These are phyloP conservation scores for Rhizopus delemar DNA, from an alignment of 371 early-diverging fungal genomes.

Conservation along the genomic window DNA sequence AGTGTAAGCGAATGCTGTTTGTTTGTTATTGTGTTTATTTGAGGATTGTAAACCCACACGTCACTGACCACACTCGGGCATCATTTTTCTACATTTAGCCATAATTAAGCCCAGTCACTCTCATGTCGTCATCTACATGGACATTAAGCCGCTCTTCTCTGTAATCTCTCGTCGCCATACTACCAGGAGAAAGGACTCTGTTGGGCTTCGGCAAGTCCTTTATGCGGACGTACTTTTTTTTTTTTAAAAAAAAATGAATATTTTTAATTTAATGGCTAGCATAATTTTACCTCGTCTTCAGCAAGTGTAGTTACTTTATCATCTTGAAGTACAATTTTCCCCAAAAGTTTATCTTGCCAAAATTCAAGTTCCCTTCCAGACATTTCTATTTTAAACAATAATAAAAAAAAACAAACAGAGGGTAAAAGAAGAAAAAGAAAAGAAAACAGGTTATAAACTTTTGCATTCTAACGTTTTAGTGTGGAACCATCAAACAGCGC, in stretches of 20 bases:
- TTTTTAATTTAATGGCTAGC: neutral
- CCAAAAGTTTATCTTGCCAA: conserved; percentile 42
- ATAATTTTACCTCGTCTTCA: conserved; percentile 28
- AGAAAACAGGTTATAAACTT: neutral
- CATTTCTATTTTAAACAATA: neutral
- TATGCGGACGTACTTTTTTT: conserved; percentile 26
- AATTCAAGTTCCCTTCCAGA: conserved; percentile 12
- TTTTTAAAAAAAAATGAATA: neutral
- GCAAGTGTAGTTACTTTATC: conserved; percentile 29
- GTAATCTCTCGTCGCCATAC: conserved; percentile 41
- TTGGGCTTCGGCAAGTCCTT: conserved; percentile 36
- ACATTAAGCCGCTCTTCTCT: conserved; percentile 44
- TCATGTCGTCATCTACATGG: conserved; percentile 29
- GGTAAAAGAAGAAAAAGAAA: neutral
- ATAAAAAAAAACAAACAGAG: neutral
- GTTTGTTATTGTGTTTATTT: too few relatives aligned
- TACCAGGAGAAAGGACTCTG: conserved; percentile 32
- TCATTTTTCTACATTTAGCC: conserved; percentile 25
- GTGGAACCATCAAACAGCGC: too few relatives aligned
- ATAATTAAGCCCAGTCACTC: conserved; percentile 29
- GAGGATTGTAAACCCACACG: too few relatives aligned
- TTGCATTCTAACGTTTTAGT: too few relatives aligned
- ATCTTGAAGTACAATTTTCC: conserved; percentile 35
- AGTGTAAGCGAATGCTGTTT: too few relatives aligned
- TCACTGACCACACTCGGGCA: too few relatives aligned